Percentiles rank a stretch among this genome's conserved stretches.
These are phyloP conservation scores for Balamuthia mandrillaris DNA, from an alignment of 208 protist species.

Conservation along the genomic window DNA sequence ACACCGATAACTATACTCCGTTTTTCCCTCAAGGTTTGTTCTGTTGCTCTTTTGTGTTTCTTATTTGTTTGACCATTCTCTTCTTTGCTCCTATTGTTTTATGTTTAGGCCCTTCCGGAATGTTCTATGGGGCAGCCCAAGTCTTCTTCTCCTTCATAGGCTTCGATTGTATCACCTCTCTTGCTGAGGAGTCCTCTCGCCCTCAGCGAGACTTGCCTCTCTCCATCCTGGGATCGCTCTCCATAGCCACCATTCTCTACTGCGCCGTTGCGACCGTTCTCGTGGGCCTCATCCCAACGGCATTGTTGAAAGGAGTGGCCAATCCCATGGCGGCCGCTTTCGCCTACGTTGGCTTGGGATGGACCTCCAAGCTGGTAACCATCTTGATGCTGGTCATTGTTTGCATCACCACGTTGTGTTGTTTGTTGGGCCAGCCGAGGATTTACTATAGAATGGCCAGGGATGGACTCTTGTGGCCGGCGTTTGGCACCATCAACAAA, in stretches of 20 bases:
- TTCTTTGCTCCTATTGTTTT: not conserved
- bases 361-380: slow-evolving; percentile 29
- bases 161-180: slow-evolving; percentile 62
- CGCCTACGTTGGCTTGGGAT: slow-evolving; percentile 18
- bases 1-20: slow-evolving; percentile 51
- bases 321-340: slow-evolving; percentile 53
- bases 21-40: slow-evolving; percentile 59
- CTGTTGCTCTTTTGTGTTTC: slow-evolving; percentile 42
- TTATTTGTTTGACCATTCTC: not conserved
- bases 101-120: not conserved
- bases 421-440: slow-evolving; percentile 56
- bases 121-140: slow-evolving; percentile 37
- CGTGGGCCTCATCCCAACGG: slow-evolving; percentile 49
- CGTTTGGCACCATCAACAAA: not conserved
- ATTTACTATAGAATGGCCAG: slow-evolving; percentile 51
- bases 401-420: slow-evolving; percentile 56
- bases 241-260: slow-evolving; percentile 56
- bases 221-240: not conserved
- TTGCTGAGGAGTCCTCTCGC: slow-evolving; percentile 57
- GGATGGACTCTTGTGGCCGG: slow-evolving; percentile 58
- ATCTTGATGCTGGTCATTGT: slow-evolving; percentile 58
- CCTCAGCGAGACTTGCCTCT: slow-evolving; percentile 58
- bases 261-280: slow-evolving; percentile 55
- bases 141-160: slow-evolving; percentile 69
- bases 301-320: not conserved